Base-by-base conservation (phyloP, 805 yeast genomes). In the Isabelozyma heimii region DNA sequence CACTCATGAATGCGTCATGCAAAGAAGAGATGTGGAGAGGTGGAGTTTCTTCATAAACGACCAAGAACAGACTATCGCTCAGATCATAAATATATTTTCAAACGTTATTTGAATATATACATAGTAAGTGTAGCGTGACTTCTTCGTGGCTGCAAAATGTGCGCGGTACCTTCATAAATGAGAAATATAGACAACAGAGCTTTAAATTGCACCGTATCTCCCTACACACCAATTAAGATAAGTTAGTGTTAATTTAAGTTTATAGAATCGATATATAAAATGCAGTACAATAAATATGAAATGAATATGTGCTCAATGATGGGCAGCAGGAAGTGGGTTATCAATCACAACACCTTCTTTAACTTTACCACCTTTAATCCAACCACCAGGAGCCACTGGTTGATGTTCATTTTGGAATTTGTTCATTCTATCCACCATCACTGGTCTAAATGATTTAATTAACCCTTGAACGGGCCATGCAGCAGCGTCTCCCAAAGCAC, bases 391-490 rank as follows among this genome's bases (percentile, higher is more conserved):
- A 24, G 75, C 60, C 43, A 85, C 80, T 17, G 70, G 55, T 52
- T 75, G 66, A 52, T 81, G 79, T 44, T 75, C 68, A 52, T 73
- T 65, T 55, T 81, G 75, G 75, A 76, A 89, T 61, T 85, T 70
- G 54, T 80, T 75, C 62, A 89, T 84, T 72, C 91, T 82, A 52
- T 84, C 89, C 60, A 83, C 84, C 80, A 89, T 83, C 55, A 83
- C 82, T 13, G 96, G 96, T 67, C 89, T 81, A 80, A 89, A 89
- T 55, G 87, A 85, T 68, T 86, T 85, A 59, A 89, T 87, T 56
- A 89, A 80, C 50, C 96, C 96, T 73, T 89, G 96, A 53, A 89
- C 80, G 42, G 96, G 96, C 96, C 96, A 89, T 28, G 94, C 91
- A 50, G 95, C 90, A 33, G 96, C 96, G 64, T 89, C 96, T 51